Conservation (phyloP, 768 basidiomycete genomes). For the Rhodocollybia butyracea region DNA sequence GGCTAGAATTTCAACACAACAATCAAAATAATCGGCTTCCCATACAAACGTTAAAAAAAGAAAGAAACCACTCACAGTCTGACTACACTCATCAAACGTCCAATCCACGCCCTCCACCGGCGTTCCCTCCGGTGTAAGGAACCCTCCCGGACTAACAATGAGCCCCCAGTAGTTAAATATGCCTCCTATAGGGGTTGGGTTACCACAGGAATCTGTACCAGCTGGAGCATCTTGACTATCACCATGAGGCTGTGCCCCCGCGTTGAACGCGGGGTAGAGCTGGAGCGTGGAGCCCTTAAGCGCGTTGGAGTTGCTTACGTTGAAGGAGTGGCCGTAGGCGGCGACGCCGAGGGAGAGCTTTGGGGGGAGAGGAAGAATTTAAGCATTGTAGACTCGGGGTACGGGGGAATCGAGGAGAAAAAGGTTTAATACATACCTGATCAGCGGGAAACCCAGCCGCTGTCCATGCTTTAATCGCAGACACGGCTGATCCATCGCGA, state of each 20-base stretch:
- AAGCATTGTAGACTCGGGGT: neutral
- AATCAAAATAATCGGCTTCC: neutral
- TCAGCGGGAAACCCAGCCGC: constrained; percentile 68
- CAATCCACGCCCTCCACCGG: constrained; percentile 51
- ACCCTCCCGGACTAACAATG: constrained; percentile 51
- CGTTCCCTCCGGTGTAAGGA: constrained; percentile 44
- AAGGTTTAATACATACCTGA: constrained; percentile 20
- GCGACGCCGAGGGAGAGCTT: constrained; percentile 78
- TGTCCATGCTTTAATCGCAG: constrained; percentile 70
- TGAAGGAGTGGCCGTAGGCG: constrained; percentile 75
- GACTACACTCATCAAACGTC: constrained; percentile 61
- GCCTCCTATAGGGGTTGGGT: constrained; percentile 29
- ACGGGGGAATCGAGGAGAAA: neutral
- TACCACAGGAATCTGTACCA: constrained; percentile 48
- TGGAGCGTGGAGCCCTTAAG: constrained; percentile 29
- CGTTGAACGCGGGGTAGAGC: constrained; percentile 49
- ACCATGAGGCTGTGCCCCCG: constrained; percentile 32
- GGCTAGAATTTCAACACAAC: constrained; percentile 37
- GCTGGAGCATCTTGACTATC: constrained; percentile 4
- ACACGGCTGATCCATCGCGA: constrained; percentile 69
- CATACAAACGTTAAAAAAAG: neutral
- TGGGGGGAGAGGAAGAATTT: constrained; percentile 4
- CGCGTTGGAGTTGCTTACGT: constrained; percentile 38
- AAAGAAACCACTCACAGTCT: constrained; percentile 55
- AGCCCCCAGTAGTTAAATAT: constrained; percentile 62